Conservation (phyloP, 805 yeast genomes). For the Barnettozyma siamensis region DNA sequence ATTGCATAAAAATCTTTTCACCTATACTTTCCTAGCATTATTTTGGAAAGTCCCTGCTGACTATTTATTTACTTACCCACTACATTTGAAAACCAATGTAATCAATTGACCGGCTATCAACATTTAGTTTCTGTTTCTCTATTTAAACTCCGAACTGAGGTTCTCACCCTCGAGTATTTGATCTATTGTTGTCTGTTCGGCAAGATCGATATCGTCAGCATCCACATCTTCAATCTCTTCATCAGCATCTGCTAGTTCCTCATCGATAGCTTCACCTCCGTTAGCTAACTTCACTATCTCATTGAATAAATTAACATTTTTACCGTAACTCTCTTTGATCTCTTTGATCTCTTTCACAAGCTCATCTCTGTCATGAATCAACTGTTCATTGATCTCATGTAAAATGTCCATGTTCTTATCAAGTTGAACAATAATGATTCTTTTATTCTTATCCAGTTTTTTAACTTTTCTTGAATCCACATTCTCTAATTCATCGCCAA, state of each 20-base stretch:
- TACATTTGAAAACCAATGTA: no score
- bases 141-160: background rate
- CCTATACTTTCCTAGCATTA: no score
- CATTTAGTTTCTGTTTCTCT: no score
- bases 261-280: slow-evolving; percentile 1
- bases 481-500: slow-evolving; percentile 5
- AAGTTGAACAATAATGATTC: background rate
- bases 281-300: slow-evolving; percentile 6
- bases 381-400: background rate
- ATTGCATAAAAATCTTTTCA: no score
- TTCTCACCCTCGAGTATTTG: background rate
- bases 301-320: slow-evolving; percentile 7
- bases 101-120: no score
- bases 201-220: slow-evolving; percentile 20
- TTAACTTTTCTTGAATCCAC: background rate
- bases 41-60: no score
- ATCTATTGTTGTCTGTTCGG: background rate
- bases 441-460: background rate
- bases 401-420: slow-evolving; percentile 3
- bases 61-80: no score
- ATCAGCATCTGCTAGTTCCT: background rate
- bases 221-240: background rate
- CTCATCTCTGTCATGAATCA: slow-evolving; percentile 2
- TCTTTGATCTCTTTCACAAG: slow-evolving; percentile 8
- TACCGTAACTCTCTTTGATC: slow-evolving; percentile 3